Base-by-base conservation (phyloP, 2,329 filamentous ascomycete genomes). In the Neonectria punicea region DNA sequence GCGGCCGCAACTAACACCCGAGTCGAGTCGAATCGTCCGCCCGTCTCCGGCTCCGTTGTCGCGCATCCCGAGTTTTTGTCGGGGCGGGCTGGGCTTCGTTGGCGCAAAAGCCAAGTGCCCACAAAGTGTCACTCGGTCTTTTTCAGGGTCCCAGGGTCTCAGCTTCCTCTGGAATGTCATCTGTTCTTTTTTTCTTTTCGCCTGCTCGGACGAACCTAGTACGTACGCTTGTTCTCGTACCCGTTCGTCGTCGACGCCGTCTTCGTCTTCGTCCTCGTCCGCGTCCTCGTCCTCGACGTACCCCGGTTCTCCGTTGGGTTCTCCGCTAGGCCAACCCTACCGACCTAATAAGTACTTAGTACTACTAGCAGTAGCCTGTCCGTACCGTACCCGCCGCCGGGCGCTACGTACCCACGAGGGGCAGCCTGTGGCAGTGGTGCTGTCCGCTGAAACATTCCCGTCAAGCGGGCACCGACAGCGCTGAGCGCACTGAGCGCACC, bases 41-140 rank as follows among this genome's bases (percentile, higher is more conserved):
- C 63, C 18, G 41, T 53, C 58, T 60, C 57, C 61, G 57, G 49
- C 49, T 56, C 47, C 50, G 61, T 66, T 65, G 58, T 67, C 68
- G 64, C 58, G 61, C 64, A 62, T 74, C 67, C 68, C 72, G 72
- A 74, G 70, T 68, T 71, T 74, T 74, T 73, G 72, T 73, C 72
- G 72, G 70, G 20, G 20, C 20, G 20, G 62, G 65, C 71, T n/a
- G 58, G 58, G 61, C 59, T 67, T 68, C 68, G 65, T 71, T 59
- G 63, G 68, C 36, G 61, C 67, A 55, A 25, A 39, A 39, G 50
- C 60, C 41, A 61, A 61, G 41, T 44, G 34, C 36, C 58, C 53
- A 51, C 49, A 34, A 7, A 43, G 41, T 43, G 18, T 20, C 39
- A 53, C 36, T 25, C 39, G 36, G 50, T 49, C 34, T 22, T 32